Conservation (phyloP, 495 filamentous ascomycete species). For the Penicillium taxi region DNA sequence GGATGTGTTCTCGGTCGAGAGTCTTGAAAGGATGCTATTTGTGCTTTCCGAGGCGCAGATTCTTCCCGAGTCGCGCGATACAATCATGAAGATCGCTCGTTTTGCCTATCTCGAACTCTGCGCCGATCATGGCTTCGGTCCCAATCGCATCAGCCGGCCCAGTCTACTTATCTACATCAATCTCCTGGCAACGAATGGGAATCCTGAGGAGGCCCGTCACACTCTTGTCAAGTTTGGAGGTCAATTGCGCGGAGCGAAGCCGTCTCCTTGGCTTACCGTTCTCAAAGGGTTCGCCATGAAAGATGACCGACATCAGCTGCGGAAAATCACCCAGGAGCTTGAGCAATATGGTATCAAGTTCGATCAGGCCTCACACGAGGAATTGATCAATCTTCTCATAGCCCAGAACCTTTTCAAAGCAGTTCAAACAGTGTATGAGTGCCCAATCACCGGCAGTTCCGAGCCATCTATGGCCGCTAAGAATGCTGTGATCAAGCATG, state of each 20-base stretch:
- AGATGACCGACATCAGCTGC: conserved; percentile 43
- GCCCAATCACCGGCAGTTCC: conserved; percentile 37
- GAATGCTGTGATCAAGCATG: conserved; percentile 45
- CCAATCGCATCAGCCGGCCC: conserved; percentile 26
- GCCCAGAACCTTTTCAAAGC: conserved; percentile 29
- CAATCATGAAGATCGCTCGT: conserved; percentile 44
- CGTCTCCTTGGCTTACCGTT: conserved; percentile 50
- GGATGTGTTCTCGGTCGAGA: conserved; percentile 40
- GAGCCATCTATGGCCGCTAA: conserved; percentile 42
- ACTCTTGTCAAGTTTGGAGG: conserved; percentile 39
- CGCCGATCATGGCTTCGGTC: conserved; percentile 29
- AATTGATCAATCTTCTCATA: conserved; percentile 29
- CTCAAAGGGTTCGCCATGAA: conserved; percentile 61
- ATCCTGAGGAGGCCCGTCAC: conserved; percentile 50
- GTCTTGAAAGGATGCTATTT: conserved; percentile 40
- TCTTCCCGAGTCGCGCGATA: conserved; percentile 27
- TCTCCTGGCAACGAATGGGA: conserved; percentile 51
- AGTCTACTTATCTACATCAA: conserved; percentile 46
- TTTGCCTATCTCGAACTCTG: conserved; percentile 48
- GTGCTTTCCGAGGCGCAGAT: conserved; percentile 32
- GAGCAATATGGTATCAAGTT: conserved; percentile 26
- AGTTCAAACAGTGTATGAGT: conserved; percentile 46
- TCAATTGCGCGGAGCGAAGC: conserved; percentile 22
- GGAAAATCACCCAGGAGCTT: conserved; percentile 19
- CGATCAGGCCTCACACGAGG: conserved; percentile 32